phyloP scores from a whole-genome alignment of 192 early-diverging fungal species.

The Coemansia sp. region DNA sequence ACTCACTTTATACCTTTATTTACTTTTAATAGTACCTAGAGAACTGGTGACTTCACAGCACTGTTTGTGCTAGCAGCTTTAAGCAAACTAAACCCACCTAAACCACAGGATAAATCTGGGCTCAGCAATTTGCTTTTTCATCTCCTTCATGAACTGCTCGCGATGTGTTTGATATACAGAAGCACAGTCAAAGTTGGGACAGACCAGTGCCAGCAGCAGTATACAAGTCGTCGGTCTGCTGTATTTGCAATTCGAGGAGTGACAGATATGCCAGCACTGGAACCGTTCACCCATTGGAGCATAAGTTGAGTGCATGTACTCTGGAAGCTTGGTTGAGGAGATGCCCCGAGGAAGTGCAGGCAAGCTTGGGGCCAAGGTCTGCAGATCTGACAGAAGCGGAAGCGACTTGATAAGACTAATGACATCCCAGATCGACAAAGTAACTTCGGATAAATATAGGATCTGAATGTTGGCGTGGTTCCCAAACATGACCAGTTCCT shows the following conservation, averaged over 20 bases:
- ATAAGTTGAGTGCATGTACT: not conserved
- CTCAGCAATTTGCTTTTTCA: too few relatives aligned
- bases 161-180: too few relatives aligned
- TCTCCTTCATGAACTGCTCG: too few relatives aligned
- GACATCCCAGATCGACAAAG: not conserved
- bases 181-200: not conserved
- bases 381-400: not conserved
- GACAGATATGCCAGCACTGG: not conserved
- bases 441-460: not conserved
- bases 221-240: not conserved
- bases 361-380: not conserved
- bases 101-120: too few relatives aligned
- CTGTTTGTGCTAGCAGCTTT: too few relatives aligned
- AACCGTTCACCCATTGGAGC: not conserved
- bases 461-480: not conserved
- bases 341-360: not conserved
- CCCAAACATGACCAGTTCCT: not conserved
- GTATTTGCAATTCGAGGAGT: not conserved
- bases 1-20: too few relatives aligned
- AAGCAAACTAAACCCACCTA: too few relatives aligned
- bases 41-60: too few relatives aligned
- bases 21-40: too few relatives aligned
- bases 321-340: not conserved
- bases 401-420: not conserved
- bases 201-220: not conserved